A percentile compares a stretch with the other conserved stretches of the same genome.
These are phyloP conservation scores for Termitomyces sp. DNA, from an alignment of 768 basidiomycete genomes.

Conservation along the genomic window DNA sequence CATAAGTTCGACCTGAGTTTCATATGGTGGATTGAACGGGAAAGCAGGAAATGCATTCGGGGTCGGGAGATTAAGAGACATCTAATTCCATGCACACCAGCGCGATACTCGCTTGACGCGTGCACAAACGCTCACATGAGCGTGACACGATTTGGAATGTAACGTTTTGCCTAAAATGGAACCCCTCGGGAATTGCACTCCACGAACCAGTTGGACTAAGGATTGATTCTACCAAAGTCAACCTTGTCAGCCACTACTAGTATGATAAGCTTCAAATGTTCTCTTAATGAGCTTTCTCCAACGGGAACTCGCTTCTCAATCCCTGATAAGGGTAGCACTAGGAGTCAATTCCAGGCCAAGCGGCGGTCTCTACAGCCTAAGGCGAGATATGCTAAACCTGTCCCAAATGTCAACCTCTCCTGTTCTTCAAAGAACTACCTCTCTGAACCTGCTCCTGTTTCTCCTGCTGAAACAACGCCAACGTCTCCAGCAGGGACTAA, in stretches of 20 bases:
- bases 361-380: neutral
- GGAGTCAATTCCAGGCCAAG: neutral
- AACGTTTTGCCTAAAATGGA: too few relatives aligned
- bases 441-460: neutral
- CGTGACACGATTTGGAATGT: neutral
- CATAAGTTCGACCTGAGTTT: constrained; percentile 87
- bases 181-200: too few relatives aligned
- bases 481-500: neutral
- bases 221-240: too few relatives aligned
- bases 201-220: too few relatives aligned
- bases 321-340: neutral
- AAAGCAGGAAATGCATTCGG: constrained; percentile 73
- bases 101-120: neutral
- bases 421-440: neutral
- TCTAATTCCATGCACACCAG: neutral
- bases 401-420: neutral
- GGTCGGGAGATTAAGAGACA: constrained; percentile 42
- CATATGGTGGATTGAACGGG: constrained; percentile 79
- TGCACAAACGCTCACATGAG: neutral
- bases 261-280: too few relatives aligned
- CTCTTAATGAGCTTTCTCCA: neutral
- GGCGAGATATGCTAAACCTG: neutral
- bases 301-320: neutral
- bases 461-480: neutral
- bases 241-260: too few relatives aligned